These are phyloP conservation scores for Pestalotiopsis sp. DNA, from an alignment of 2,329 filamentous ascomycete genomes.

Conservation along the genomic window DNA sequence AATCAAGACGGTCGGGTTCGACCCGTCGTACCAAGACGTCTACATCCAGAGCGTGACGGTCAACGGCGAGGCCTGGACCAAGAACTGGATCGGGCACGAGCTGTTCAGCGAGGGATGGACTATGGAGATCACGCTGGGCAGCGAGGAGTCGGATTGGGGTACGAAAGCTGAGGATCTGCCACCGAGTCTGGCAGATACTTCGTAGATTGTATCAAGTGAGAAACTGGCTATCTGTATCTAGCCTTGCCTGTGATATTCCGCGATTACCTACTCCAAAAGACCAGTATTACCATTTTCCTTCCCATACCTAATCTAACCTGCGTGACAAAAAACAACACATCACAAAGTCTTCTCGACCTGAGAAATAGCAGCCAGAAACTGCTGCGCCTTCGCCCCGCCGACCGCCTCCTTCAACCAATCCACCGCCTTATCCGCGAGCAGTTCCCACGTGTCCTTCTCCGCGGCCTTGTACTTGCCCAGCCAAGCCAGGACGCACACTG, in stretches of 20 bases:
- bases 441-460: constrained; percentile 60
- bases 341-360: neutral
- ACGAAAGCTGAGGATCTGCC: constrained; percentile 52
- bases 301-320: neutral
- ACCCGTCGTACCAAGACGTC: constrained; percentile 51
- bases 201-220: neutral
- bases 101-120: constrained; percentile 58
- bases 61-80: constrained; percentile 53
- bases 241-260: neutral
- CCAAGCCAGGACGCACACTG: constrained; percentile 44
- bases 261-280: neutral
- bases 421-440: constrained; percentile 62
- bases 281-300: neutral
- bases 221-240: neutral
- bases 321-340: neutral
- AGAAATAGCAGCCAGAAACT: neutral
- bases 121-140: constrained; percentile 60
- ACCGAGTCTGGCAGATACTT: constrained; percentile 22
- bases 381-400: neutral
- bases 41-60: constrained; percentile 60
- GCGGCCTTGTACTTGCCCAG: constrained; percentile 44
- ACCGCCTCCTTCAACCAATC: constrained; percentile 41
- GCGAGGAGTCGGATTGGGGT: constrained; percentile 64
- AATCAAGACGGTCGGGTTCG: constrained; percentile 57
- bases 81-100: constrained; percentile 61